phyloP scores from a whole-genome alignment of 2,329 filamentous ascomycete genomes.

The Truncatella angustata region DNA sequence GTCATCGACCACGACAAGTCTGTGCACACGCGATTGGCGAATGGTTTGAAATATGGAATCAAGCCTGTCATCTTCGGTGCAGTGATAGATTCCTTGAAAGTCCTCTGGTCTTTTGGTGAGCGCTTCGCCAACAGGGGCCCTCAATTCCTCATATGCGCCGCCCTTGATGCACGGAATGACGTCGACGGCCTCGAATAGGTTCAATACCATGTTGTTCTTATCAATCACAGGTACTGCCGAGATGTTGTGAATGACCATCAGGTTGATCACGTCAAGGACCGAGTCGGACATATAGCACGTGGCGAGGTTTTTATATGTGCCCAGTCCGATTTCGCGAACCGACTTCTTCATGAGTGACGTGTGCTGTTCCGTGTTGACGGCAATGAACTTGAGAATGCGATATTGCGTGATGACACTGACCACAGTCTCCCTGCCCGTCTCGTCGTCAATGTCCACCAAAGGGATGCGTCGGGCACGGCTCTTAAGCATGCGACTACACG shows the following conservation, averaged over 20 bases:
- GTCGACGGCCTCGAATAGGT: constrained; percentile 97
- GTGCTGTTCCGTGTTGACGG: constrained; percentile 83
- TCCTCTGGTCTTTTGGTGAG: constrained; percentile 84
- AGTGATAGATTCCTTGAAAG: constrained; percentile 96
- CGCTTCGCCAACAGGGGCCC: constrained; percentile 83
- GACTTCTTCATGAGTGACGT: constrained; percentile 88
- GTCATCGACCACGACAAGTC: constrained; percentile 90
- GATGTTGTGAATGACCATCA: constrained; percentile 90
- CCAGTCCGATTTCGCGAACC: constrained; percentile 78
- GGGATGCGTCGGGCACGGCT: constrained; percentile 92
- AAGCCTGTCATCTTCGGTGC: constrained; percentile 83
- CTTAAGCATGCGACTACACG: constrained; percentile 89
- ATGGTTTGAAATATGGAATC: constrained; percentile 97
- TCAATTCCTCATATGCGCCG: constrained; percentile 86
- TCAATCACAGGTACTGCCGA: constrained; percentile 94
- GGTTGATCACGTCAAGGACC: constrained; percentile 91
- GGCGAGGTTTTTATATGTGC: constrained; percentile 77
- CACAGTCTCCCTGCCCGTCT: constrained; percentile 88
- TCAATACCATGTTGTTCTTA: constrained; percentile 72
- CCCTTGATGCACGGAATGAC: constrained; percentile 95
- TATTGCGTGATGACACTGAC: constrained; percentile 98
- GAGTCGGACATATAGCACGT: constrained; percentile 86
- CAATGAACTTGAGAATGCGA: constrained; percentile 96
- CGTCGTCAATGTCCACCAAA: constrained; percentile 88
- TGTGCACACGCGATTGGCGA: constrained; percentile 89